A percentile compares a stretch with the other conserved stretches of the same genome.
Evolutionary conservation across 2,329 filamentous ascomycete species (phyloP).

Genomic region (Aspergillus candidus): DNA sequence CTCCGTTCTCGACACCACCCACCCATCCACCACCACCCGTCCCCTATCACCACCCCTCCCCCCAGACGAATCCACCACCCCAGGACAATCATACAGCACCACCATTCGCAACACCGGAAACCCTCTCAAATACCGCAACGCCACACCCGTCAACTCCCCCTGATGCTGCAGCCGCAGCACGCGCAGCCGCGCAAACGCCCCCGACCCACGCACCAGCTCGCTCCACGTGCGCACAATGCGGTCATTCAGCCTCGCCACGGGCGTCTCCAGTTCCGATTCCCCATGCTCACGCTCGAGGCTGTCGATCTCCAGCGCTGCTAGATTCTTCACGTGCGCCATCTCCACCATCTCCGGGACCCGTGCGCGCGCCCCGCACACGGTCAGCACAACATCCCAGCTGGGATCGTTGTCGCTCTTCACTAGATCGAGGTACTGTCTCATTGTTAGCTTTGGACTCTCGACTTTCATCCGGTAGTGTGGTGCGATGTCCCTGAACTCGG

Average conservation of each 20-base stretch:
- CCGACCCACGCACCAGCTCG: conserved; percentile 27
- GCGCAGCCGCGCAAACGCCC: conserved; percentile 34
- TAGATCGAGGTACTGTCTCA: conserved; percentile 32
- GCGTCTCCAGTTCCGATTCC: too few species aligned
- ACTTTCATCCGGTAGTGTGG: conserved; percentile 29
- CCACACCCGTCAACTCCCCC: conserved; percentile 21
- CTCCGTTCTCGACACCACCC: not conserved
- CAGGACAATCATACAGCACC: conserved; percentile 28
- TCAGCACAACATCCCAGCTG: conserved; percentile 33
- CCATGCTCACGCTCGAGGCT: conserved; percentile 13
- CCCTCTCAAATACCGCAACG: conserved; percentile 28
- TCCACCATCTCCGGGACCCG: conserved; percentile 32
- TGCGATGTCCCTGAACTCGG: conserved; percentile 25
- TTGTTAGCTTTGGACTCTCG: conserved; percentile 21
- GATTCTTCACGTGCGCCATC: conserved; percentile 34
- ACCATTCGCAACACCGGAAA: conserved; percentile 34
- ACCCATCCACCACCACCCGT: conserved; percentile 19
- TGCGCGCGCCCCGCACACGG: conserved; percentile 27
- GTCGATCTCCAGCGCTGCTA: conserved; percentile 35
- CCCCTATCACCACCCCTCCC: conserved; percentile 16
- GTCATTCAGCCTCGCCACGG: conserved; percentile 27
- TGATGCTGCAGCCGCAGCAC: conserved; percentile 33
- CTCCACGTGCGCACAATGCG: conserved; percentile 38
- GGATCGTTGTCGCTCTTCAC: conserved; percentile 23
- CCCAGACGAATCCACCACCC: conserved; percentile 19